Conservation (phyloP, 345 rosid species). For the Eucalyptus sp. region DNA sequence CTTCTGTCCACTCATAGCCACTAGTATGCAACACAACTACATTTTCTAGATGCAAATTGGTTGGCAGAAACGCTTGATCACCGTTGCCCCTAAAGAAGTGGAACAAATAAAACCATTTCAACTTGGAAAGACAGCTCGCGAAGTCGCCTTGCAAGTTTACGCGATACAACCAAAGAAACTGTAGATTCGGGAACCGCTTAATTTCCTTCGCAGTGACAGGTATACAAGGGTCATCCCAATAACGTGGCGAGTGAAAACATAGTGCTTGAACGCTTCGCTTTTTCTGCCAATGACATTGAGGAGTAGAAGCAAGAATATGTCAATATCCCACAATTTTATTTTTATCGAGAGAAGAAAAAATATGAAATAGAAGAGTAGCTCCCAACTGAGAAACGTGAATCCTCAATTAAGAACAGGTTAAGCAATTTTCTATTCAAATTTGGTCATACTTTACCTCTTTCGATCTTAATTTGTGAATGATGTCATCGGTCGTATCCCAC, state of each 20-base stretch:
- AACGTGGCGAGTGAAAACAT: accelerated
- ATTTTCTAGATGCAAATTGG: background rate
- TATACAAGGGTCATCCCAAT: accelerated
- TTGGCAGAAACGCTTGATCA: accelerated
- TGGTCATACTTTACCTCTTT: background rate
- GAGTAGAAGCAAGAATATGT: background rate
- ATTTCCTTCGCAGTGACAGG: background rate
- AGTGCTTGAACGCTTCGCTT: background rate
- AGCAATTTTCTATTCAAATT: background rate
- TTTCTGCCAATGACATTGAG: background rate
- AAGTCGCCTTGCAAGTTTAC: background rate
- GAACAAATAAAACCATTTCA: accelerated
- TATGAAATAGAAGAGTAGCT: background rate
- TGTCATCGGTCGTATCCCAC: background rate
- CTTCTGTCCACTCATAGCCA: background rate
- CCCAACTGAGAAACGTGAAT: background rate
- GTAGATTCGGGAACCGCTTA: background rate
- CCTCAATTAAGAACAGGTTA: too few species aligned
- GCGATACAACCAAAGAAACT: accelerated
- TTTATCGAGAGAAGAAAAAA: background rate
- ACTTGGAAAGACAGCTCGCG: background rate
- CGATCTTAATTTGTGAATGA: background rate
- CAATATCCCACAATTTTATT: background rate
- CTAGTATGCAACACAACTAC: accelerated
- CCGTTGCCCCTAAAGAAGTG: accelerated